Percentiles rank a stretch among this genome's conserved stretches.
Evolutionary conservation across 768 basidiomycete species (phyloP).

Genomic region (Kwoniella heveanensis): DNA sequence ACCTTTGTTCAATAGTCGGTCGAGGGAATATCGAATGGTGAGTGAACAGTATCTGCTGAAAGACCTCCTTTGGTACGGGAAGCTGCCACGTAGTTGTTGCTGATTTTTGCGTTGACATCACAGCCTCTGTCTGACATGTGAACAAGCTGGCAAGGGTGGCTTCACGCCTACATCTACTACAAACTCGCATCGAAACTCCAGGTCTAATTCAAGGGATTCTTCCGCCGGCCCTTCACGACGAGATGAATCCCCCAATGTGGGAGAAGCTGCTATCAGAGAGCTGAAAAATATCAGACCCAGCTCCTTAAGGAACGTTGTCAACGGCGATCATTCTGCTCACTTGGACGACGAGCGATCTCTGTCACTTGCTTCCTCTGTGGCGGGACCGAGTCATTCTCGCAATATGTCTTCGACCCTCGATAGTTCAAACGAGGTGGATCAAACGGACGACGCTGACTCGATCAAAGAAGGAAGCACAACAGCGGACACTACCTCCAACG

Average conservation of each 20-base stretch:
- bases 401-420: neutral
- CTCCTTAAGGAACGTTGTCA: slow-evolving; percentile 17
- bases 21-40: slow-evolving; percentile 49
- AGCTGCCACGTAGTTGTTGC: no score
- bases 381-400: slow-evolving; percentile 1
- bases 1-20: slow-evolving; percentile 32
- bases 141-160: slow-evolving; percentile 33
- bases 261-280: slow-evolving; percentile 9
- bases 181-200: slow-evolving; percentile 7
- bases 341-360: slow-evolving; percentile 8
- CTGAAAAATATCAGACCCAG: slow-evolving; percentile 11
- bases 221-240: slow-evolving; percentile 22
- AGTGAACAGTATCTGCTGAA: slow-evolving; percentile 11
- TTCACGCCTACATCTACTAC: slow-evolving; percentile 33
- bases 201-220: slow-evolving; percentile 16
- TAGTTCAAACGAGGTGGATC: neutral
- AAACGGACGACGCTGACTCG: slow-evolving; percentile 6
- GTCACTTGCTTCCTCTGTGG: neutral
- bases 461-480: slow-evolving; percentile 1
- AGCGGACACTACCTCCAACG: neutral
- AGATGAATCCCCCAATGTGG: neutral
- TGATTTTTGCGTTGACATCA: no score
- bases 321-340: neutral
- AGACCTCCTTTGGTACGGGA: neutral
- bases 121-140: slow-evolving; percentile 52